Evolutionary conservation across 2,329 filamentous ascomycete species (phyloP), one percentile per base, ranked within the genome.

Genomic region (Epichloe amarillans): DNA sequence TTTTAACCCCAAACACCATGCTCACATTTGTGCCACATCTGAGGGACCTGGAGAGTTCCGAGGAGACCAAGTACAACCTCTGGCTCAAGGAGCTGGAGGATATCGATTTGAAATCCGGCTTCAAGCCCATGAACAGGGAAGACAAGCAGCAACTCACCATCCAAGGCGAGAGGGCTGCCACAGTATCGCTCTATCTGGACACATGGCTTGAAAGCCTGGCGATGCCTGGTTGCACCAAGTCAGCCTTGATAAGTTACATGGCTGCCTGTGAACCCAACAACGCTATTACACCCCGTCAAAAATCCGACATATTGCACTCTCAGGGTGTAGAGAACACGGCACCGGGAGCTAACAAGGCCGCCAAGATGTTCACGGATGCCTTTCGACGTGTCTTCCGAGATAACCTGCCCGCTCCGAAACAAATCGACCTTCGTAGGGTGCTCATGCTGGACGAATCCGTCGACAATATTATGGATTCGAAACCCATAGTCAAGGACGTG

Each of bases 21-120:
- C 67, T 80, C 49, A 79, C 74, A 35, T 81, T 79, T 59, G 75
- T 80, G 14, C 78, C 78, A 14, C 76, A 80, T 60, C 63, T 81
- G 47, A 71, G 75, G 49, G 78, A 82, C 54, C 65, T 81, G 30
- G 72, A 76, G 45, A 73, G 72, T 23, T 72, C 72, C n/a, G 76
- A 80, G 58, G 77, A 79, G 57, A 66, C 68, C 14, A 70, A 73
- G 53, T 80, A 80, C 57, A 72, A 74, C 51, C 62, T 70, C 17
- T 81, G 77, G 76, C 69, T 81, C 12, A 70, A 75, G 54, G 75
- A 80, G 56, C 63, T 82, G 11, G 74, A 79, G 55, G 72, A 72
- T 36, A 77, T 79, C 64, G 77, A 81, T 52, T 71, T 70, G 52
- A 74, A 75, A 46, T 79, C 75, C 4, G 77, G 77, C 0, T 80